Percentiles rank a stretch among this genome's conserved stretches.
Conservation (phyloP, 2,329 filamentous ascomycete species). For the Monilinia aucupariae region DNA sequence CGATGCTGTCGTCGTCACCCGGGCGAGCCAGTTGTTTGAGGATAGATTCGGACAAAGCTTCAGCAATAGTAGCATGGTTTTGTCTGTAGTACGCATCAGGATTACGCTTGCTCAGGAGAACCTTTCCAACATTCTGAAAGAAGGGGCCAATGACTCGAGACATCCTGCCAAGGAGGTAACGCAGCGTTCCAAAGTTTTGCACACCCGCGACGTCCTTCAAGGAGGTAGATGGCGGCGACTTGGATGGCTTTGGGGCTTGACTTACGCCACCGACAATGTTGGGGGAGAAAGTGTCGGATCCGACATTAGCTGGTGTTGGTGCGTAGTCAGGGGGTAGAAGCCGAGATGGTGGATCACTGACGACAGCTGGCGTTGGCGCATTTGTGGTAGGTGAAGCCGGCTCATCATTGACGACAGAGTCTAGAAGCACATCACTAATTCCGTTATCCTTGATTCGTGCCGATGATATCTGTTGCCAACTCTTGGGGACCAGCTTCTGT, state of each 20-base stretch:
- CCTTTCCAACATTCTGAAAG: conserved; percentile 79
- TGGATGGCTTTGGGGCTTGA: neutral
- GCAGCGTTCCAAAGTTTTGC: conserved; percentile 73
- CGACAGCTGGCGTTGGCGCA: neutral
- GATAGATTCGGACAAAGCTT: conserved; percentile 65
- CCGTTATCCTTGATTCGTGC: conserved; percentile 26
- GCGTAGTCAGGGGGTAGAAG: neutral
- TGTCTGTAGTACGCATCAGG: conserved; percentile 55
- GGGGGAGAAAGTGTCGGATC: too few species aligned
- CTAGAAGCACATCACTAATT: conserved; percentile 16
- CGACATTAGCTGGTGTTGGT: neutral
- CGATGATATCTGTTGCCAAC: conserved; percentile 44
- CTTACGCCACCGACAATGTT: neutral
- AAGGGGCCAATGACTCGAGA: conserved; percentile 77
- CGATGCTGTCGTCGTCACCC: conserved; percentile 44
- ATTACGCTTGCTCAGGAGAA: conserved; percentile 68
- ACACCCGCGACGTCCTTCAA: conserved; percentile 41
- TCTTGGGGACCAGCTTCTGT: conserved; percentile 64
- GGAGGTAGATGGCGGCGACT: too few species aligned
- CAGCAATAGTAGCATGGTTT: conserved; percentile 51
- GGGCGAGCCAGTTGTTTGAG: conserved; percentile 56
- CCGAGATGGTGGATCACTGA: neutral
- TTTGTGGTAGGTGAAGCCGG: conserved; percentile 13
- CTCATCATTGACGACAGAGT: conserved; percentile 19
- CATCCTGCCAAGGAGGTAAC: conserved; percentile 71